A percentile compares a stretch with the other conserved stretches of the same genome.
Evolutionary conservation across 2,329 filamentous ascomycete species (phyloP).

Genomic region (Malbranchea cinnamomea): DNA sequence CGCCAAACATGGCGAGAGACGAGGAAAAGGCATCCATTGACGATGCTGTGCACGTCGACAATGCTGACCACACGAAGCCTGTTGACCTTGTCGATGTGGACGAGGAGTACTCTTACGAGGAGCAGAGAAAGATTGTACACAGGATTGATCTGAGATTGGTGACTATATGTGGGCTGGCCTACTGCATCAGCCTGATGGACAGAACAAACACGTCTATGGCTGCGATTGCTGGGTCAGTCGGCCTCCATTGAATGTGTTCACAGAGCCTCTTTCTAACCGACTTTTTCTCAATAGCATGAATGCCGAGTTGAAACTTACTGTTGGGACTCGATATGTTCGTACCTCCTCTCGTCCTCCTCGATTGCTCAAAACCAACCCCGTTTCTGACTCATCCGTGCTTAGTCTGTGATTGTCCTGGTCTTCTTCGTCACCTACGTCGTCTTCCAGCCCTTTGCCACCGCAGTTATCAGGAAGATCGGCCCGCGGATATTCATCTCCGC

Average conservation of each 20-base stretch:
- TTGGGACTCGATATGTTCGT: slow-evolving; percentile 14
- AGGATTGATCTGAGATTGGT: slow-evolving; percentile 54
- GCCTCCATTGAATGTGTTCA: slow-evolving; percentile 1
- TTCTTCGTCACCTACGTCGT: slow-evolving; percentile 62
- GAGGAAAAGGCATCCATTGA: slow-evolving; percentile 7
- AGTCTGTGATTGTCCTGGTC: slow-evolving; percentile 51
- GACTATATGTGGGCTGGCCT: slow-evolving; percentile 48
- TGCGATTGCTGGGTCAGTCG: slow-evolving; percentile 48
- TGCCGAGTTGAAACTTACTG: slow-evolving; percentile 15
- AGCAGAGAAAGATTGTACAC: slow-evolving; percentile 53
- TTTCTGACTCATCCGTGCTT: slow-evolving; percentile 3
- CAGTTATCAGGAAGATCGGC: slow-evolving; percentile 52
- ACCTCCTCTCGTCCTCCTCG: neutral
- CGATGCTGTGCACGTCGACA: slow-evolving; percentile 6
- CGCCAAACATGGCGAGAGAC: slow-evolving; percentile 7
- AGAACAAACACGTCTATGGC: slow-evolving; percentile 61
- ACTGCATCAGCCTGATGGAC: slow-evolving; percentile 66
- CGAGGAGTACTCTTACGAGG: slow-evolving; percentile 36
- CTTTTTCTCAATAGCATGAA: slow-evolving; percentile 11
- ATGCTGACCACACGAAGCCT: slow-evolving; percentile 1
- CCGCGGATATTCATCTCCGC: slow-evolving; percentile 14
- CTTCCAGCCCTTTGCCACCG: slow-evolving; percentile 56
- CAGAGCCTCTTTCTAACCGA: neutral
- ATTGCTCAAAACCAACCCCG: no score
- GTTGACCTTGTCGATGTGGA: slow-evolving; percentile 9